Base-by-base conservation (phyloP, 1,284 basidiomycete genomes). In the Rhodotorula glutinis region DNA sequence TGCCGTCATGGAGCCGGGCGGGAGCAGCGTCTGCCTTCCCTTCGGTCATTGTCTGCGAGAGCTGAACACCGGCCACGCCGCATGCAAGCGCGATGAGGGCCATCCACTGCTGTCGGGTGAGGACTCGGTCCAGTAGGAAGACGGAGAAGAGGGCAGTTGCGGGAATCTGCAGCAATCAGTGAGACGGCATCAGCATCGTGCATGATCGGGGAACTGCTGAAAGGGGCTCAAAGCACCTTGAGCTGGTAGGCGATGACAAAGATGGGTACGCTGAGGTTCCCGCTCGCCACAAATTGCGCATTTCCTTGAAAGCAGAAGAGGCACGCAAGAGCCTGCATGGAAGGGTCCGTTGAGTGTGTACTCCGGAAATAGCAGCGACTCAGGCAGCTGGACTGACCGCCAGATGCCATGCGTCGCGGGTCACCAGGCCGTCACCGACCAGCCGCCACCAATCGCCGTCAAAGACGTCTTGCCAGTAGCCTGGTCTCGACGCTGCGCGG, bases 171-270 rank as follows among this genome's bases (percentile, higher is more conserved):
- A 23, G n/a, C n/a, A n/a, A n/a, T n/a, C n/a, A n/a, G n/a, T n/a
- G n/a, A n/a, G n/a, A n/a, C n/a, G n/a, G n/a, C n/a, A n/a, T n/a
- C n/a, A n/a, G n/a, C n/a, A n/a, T n/a, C n/a, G n/a, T n/a, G n/a
- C n/a, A n/a, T n/a, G n/a, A n/a, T n/a, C n/a, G n/a, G n/a, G n/a
- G n/a, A n/a, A n/a, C n/a, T n/a, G n/a, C n/a, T n/a, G n/a, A n/a
- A n/a, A n/a, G n/a, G n/a, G n/a, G 27, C 11, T 17, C 21, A n/a
- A n/a, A 19, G 46, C 11, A 77, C 76, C 73, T 80, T 80, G 56
- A 79, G 73, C 67, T 79, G 79, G 65, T 78, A 79, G 2, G 78
- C 76, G 41, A 79, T 76, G 63, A 78, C 77, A 61, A 80, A 80
- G 40, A 78, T 60, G 4, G 78, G 76, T 2, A 79, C 77, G 30